Conservation (phyloP, 1,284 basidiomycete genomes). For the Trametes polyzona region DNA sequence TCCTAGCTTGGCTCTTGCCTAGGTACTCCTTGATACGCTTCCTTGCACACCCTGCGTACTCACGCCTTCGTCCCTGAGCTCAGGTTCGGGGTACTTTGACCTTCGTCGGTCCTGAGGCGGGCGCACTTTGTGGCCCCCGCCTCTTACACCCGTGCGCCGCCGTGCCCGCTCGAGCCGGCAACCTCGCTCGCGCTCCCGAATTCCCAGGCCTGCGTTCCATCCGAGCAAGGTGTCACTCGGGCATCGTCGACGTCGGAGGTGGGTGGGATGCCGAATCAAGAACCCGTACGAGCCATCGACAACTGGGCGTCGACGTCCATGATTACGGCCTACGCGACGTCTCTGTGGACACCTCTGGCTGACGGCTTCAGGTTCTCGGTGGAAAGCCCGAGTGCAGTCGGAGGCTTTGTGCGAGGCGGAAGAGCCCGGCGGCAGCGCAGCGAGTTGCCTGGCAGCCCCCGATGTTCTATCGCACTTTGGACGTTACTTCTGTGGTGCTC, state of each 20-base stretch:
- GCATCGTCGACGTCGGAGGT: too few species aligned
- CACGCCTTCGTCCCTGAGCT: too few species aligned
- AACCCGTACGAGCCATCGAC: neutral
- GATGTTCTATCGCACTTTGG: neutral
- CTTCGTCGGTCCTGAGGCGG: neutral
- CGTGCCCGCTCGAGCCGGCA: neutral
- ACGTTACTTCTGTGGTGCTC: neutral
- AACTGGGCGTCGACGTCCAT: neutral
- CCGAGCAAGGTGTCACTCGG: constrained; percentile 11
- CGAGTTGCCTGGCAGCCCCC: too few species aligned
- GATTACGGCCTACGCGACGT: neutral
- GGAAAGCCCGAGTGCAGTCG: neutral
- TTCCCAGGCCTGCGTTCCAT: constrained; percentile 6
- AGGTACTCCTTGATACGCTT: too few species aligned
- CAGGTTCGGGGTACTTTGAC: too few species aligned
- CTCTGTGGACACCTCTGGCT: neutral
- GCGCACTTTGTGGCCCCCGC: constrained; percentile 3
- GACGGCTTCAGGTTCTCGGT: neutral
- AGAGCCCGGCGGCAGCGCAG: neutral
- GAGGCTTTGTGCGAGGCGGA: neutral
- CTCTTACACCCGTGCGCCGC: neutral
- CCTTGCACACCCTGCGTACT: too few species aligned
- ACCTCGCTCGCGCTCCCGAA: neutral
- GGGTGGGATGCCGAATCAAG: too few species aligned
- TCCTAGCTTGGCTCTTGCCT: neutral